Conservation (phyloP, 331 rosid species). For the Quercus phellos region DNA sequence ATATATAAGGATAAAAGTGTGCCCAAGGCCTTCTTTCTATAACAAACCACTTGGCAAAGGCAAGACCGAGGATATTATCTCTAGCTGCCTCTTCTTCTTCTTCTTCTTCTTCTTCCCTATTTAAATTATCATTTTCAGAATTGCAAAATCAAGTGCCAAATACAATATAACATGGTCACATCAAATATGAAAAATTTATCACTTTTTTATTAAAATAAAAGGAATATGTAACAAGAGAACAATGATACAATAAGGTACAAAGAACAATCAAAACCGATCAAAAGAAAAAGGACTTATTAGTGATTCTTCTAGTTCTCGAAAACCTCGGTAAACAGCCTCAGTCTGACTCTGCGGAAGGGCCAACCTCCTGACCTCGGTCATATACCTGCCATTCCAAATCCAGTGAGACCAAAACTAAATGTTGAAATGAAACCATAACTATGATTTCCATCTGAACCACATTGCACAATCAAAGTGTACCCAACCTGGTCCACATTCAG, state of each 20-base stretch:
- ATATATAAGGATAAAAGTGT: no score
- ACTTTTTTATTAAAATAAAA: background rate
- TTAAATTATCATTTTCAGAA: background rate
- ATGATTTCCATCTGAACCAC: background rate
- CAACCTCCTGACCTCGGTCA: slow-evolving; percentile 88
- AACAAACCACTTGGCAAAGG: no score
- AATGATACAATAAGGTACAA: background rate
- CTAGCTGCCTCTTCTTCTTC: background rate
- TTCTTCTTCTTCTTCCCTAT: background rate
- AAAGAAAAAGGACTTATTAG: slow-evolving; percentile 64
- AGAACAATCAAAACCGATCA: slow-evolving; percentile 56
- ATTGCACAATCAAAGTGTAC: background rate
- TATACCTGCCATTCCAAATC: slow-evolving; percentile 53
- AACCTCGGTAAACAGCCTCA: slow-evolving; percentile 71
- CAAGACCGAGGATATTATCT: no score
- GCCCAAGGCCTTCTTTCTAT: no score
- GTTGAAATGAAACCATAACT: background rate
- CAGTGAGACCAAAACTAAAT: slow-evolving; percentile 17
- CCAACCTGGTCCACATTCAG: background rate
- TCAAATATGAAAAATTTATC: background rate
- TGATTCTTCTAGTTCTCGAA: slow-evolving; percentile 89
- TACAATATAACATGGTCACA: background rate
- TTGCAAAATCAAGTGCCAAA: background rate
- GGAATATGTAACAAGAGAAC: background rate
- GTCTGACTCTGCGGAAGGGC: slow-evolving; percentile 84